These are phyloP conservation scores for Penicillium bialowiezense DNA, from an alignment of 495 filamentous ascomycete species.

Conservation along the genomic window DNA sequence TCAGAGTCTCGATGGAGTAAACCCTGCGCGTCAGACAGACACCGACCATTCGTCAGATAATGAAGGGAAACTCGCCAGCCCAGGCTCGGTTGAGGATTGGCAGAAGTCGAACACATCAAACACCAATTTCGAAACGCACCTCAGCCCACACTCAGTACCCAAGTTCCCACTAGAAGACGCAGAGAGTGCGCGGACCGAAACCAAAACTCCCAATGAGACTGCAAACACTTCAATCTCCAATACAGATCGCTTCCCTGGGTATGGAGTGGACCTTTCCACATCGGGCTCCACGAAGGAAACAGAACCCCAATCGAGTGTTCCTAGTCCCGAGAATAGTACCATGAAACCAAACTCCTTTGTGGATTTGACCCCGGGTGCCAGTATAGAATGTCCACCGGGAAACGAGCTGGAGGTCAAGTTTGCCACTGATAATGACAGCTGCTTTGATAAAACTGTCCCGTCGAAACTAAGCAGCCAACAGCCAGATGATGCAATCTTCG, in stretches of 20 bases:
- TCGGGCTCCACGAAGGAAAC: constrained; percentile 3
- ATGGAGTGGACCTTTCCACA: constrained; percentile 9
- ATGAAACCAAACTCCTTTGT: background rate
- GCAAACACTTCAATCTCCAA: constrained; percentile 4
- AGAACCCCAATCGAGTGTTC: background rate
- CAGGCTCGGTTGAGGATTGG: constrained; percentile 6
- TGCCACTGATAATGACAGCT: constrained; percentile 4
- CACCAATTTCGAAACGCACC: no score
- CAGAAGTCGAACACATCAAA: no score
- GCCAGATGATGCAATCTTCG: background rate
- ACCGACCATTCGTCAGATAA: constrained; percentile 13
- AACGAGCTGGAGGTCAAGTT: constrained; percentile 19
- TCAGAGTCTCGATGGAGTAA: background rate
- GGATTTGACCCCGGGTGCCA: background rate
- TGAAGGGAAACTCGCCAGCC: constrained; percentile 10
- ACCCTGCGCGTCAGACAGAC: background rate
- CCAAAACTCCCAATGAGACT: background rate
- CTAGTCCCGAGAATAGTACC: background rate
- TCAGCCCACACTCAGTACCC: constrained; percentile 1
- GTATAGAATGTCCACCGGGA: constrained; percentile 14
- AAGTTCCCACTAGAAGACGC: background rate
- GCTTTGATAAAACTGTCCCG: background rate
- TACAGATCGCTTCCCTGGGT: constrained; percentile 3
- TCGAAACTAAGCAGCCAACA: background rate
- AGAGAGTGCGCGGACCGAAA: background rate